Evolutionary conservation across 371 early-diverging fungal species (phyloP).

Genomic region (Parasitella parasitica): DNA sequence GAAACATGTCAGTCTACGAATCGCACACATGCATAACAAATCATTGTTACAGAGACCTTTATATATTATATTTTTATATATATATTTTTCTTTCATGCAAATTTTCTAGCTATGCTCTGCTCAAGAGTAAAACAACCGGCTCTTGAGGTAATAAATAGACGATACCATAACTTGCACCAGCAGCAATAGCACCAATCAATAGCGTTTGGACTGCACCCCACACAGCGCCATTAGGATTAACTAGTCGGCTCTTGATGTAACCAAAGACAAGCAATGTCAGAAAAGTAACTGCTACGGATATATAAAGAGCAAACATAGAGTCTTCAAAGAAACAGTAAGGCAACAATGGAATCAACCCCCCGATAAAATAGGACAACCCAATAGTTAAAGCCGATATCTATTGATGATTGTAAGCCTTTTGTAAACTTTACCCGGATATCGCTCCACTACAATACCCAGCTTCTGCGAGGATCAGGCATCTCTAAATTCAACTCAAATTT

Average conservation of each 20-base stretch:
- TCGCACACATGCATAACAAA: no score
- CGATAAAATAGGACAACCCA: conserved; percentile 68
- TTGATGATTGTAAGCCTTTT: neutral
- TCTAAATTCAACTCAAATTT: conserved; percentile 70
- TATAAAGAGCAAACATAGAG: conserved; percentile 47
- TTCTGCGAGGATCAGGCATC: conserved; percentile 58
- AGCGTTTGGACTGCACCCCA: conserved; percentile 60
- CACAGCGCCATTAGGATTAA: conserved; percentile 52
- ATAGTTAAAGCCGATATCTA: conserved; percentile 67
- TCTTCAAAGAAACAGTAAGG: conserved; percentile 63
- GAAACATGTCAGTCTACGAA: no score
- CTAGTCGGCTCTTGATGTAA: conserved; percentile 54
- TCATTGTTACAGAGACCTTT: no score
- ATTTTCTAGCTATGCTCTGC: no score
- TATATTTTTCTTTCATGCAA: no score
- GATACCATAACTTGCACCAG: conserved; percentile 52
- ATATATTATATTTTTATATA: no score
- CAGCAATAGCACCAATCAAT: conserved; percentile 65
- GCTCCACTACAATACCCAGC: conserved; percentile 49
- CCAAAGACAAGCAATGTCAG: conserved; percentile 67
- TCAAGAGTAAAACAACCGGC: conserved; percentile 5
- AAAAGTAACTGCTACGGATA: conserved; percentile 60
- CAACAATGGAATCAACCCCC: conserved; percentile 70
- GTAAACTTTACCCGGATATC: neutral
- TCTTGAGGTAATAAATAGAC: conserved; percentile 42